These are phyloP conservation scores for Rhododendron henanense DNA, from an alignment of 148 eudicot species.

Conservation along the genomic window DNA sequence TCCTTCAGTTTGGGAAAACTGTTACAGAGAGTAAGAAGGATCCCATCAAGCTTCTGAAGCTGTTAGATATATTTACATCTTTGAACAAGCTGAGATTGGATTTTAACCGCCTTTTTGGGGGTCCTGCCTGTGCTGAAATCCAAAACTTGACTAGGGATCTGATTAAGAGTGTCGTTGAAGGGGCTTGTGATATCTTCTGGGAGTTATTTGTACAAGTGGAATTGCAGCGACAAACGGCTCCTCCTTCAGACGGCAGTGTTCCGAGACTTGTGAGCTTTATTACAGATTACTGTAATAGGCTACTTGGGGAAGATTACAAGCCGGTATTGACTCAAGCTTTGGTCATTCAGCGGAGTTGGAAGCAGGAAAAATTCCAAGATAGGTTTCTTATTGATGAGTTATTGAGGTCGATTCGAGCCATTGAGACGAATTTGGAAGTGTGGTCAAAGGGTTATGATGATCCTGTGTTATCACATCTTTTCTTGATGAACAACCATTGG, in stretches of 20 bases:
- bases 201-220: slow-evolving; percentile 24
- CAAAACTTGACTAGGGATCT: slow-evolving; percentile 29
- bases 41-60: slow-evolving; percentile 23
- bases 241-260: slow-evolving; percentile 26
- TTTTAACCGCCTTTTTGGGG: slow-evolving; percentile 29
- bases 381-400: slow-evolving; percentile 23
- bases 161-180: slow-evolving; percentile 26
- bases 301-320: slow-evolving; percentile 25
- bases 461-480: slow-evolving; percentile 8
- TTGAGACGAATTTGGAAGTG: slow-evolving; percentile 21
- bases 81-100: slow-evolving; percentile 25
- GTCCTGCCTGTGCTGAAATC: slow-evolving; percentile 24
- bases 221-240: slow-evolving; percentile 26
- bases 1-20: slow-evolving; percentile 28
- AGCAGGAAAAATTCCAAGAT: slow-evolving; percentile 28
- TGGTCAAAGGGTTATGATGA: slow-evolving; percentile 27
- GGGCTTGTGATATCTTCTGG: slow-evolving; percentile 28
- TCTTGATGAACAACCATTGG: slow-evolving; percentile 29
- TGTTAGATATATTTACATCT: slow-evolving; percentile 26
- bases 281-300: slow-evolving; percentile 25
- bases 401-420: slow-evolving; percentile 17
- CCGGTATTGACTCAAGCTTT: slow-evolving; percentile 25
- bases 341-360: slow-evolving; percentile 27
- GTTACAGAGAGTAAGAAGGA: slow-evolving; percentile 27
- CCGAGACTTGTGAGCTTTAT: slow-evolving; percentile 25